Evolutionary conservation across 495 filamentous ascomycete species (phyloP).

Genomic region (Diplogelasinospora grovesii): DNA sequence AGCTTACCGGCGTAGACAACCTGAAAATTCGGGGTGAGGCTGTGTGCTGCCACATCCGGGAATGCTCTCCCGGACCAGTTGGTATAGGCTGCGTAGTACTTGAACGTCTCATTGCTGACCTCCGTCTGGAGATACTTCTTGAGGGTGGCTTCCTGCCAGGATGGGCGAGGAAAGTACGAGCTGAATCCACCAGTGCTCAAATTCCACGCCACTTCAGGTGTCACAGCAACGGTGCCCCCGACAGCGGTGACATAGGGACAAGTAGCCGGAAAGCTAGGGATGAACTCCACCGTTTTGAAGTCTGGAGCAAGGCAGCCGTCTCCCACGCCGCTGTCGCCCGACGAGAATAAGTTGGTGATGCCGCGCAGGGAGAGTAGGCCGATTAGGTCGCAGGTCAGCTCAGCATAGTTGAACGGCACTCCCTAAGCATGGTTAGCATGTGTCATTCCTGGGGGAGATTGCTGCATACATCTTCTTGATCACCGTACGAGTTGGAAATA

Average conservation of each 20-base stretch:
- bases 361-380: constrained; percentile 64
- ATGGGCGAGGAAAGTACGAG: constrained; percentile 53
- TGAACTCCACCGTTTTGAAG: constrained; percentile 56
- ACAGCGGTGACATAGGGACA: constrained; percentile 72
- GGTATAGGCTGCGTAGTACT: constrained; percentile 39
- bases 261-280: constrained; percentile 61
- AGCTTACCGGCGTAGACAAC: constrained; percentile 7
- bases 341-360: constrained; percentile 63
- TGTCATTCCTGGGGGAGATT: neutral
- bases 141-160: constrained; percentile 56
- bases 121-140: constrained; percentile 49
- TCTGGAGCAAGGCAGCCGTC: constrained; percentile 59
- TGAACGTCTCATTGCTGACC: constrained; percentile 29
- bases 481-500: constrained; percentile 68
- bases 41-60: constrained; percentile 63
- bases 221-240: constrained; percentile 53
- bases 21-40: constrained; percentile 33
- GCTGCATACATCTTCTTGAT: constrained; percentile 48
- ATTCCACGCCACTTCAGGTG: constrained; percentile 54
- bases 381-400: constrained; percentile 58
- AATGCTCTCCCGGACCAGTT: constrained; percentile 59
- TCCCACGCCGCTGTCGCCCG: constrained; percentile 64
- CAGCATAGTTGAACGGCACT: constrained; percentile 56
- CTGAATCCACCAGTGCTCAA: constrained; percentile 65
- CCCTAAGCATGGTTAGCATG: constrained; percentile 43